Evolutionary conservation across 345 rosid genomes (phyloP), one percentile per base, ranked within the genome.

Genomic region (Bruguiera gymnorhiza): DNA sequence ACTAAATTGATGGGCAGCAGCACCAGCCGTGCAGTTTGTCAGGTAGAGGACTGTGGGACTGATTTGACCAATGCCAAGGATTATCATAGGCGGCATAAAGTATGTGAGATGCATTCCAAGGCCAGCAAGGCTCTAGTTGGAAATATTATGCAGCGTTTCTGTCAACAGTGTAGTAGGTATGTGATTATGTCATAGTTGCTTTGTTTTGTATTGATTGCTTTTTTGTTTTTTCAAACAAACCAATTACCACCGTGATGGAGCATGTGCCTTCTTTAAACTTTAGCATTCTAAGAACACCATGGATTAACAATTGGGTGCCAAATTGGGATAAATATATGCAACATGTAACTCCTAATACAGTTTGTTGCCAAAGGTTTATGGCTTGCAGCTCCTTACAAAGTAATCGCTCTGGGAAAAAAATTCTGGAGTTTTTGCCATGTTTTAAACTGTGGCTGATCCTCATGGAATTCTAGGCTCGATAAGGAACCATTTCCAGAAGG

Each of bases 81-180:
- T 79, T 96, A 96, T 77, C 98, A 96, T 72, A 84, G 98, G 77
- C 84, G 98, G 18, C 98, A 96, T 78, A 92, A 92, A 82, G 99
- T 96, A 5, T 96, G 99, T 76, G 93, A 92, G 87, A 75, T 87
- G 88, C 99, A 96, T 82, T 92, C 99, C 53, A 96, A 96, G 73
- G 96, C 95, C 69, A 84, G 78, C 69, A 89, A 84, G 74, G 98
- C 99, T 0, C 84, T 89, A 24, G 98, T 96, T 26, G 97, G 95
- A 68, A 87, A 83, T 66, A 81, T 83, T 30, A 85, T 96, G 98
- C 99, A 96, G 87, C 91, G 99, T 32, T 96, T 96, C 74, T 96
- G 99, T 82, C 99, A 96, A 84, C 99, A 96, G 86, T 96, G 99
- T 70, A 96, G 99, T 78, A 83, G 98, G 99, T 96, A 81, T 79